These are phyloP conservation scores for Chlorella sp. DNA, from an alignment of 139 green algal species.

Conservation along the genomic window DNA sequence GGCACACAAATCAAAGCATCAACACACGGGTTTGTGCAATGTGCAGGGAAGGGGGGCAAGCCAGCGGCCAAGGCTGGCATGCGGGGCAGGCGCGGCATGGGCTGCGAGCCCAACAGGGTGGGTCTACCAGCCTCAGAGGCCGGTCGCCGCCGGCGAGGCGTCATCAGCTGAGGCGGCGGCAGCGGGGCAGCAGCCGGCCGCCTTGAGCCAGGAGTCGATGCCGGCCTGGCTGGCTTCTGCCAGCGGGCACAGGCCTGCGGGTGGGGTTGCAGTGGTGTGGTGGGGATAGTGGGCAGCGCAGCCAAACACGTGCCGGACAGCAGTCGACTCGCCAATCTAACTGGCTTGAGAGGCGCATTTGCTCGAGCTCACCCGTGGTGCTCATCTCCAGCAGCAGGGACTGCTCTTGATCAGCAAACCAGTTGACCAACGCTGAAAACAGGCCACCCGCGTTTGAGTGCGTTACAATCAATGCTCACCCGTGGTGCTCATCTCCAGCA, in stretches of 20 bases:
- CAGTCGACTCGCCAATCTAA: too few species aligned
- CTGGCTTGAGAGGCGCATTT: background rate
- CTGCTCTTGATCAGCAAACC: too few species aligned
- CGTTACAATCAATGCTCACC: background rate
- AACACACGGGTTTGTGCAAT: too few species aligned
- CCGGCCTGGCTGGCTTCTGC: slow-evolving; percentile 22
- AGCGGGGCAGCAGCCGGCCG: background rate
- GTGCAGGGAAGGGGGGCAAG: too few species aligned
- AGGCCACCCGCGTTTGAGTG: background rate
- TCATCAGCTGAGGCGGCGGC: background rate
- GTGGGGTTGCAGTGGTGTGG: background rate
- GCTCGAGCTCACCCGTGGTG: background rate
- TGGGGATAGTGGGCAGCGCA: background rate
- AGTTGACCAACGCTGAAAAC: too few species aligned
- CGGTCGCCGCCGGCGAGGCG: background rate
- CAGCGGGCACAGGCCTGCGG: slow-evolving; percentile 32
- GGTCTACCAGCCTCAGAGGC: too few species aligned
- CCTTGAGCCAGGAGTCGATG: slow-evolving; percentile 33
- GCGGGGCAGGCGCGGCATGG: too few species aligned
- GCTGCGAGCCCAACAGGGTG: too few species aligned
- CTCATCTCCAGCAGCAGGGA: background rate
- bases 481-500: slow-evolving; percentile 4
- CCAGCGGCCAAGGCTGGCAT: too few species aligned
- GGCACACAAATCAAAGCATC: too few species aligned
- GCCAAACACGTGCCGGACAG: too few species aligned